Evolutionary conservation across 2,329 filamentous ascomycete genomes (phyloP).

Genomic region (Alternaria consortialis): DNA sequence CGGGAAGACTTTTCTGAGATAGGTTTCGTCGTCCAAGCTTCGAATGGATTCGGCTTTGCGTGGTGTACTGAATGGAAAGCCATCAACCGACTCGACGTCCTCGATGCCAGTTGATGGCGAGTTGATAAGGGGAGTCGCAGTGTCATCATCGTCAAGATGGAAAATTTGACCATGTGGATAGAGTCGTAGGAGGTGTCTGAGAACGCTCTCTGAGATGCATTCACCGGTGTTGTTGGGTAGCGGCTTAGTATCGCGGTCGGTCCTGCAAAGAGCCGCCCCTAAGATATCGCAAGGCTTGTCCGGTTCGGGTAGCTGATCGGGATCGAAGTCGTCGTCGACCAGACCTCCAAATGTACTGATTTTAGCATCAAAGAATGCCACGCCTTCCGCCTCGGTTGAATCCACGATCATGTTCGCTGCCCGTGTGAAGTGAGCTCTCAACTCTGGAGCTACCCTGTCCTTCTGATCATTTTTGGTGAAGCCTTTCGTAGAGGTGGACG

Average conservation of each 20-base stretch:
- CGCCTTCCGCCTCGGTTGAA: constrained; percentile 49
- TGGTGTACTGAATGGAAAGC: constrained; percentile 34
- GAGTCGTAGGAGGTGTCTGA: constrained; percentile 44
- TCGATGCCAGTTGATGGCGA: constrained; percentile 25
- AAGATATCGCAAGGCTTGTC: constrained; percentile 47
- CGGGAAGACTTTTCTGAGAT: constrained; percentile 46
- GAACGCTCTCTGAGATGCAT: constrained; percentile 43
- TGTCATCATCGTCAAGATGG: constrained; percentile 48
- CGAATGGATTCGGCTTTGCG: constrained; percentile 41
- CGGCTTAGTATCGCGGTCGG: constrained; percentile 14
- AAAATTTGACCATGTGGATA: constrained; percentile 52
- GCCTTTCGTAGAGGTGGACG: constrained; percentile 30
- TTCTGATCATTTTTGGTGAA: constrained; percentile 29
- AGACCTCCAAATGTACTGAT: constrained; percentile 50
- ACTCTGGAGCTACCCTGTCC: constrained; percentile 40
- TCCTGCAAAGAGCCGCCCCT: constrained; percentile 38
- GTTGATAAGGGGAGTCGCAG: constrained; percentile 21
- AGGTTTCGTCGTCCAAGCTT: constrained; percentile 47
- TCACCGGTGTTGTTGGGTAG: constrained; percentile 25
- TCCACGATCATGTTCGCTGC: constrained; percentile 53
- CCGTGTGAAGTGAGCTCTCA: constrained; percentile 45
- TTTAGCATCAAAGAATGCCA: constrained; percentile 51
- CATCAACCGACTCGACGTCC: constrained; percentile 30
- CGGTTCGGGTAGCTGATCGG: constrained; percentile 41
- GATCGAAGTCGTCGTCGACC: constrained; percentile 47